Conservation (phyloP, 768 basidiomycete species). For the Podaxis mareebaensis region DNA sequence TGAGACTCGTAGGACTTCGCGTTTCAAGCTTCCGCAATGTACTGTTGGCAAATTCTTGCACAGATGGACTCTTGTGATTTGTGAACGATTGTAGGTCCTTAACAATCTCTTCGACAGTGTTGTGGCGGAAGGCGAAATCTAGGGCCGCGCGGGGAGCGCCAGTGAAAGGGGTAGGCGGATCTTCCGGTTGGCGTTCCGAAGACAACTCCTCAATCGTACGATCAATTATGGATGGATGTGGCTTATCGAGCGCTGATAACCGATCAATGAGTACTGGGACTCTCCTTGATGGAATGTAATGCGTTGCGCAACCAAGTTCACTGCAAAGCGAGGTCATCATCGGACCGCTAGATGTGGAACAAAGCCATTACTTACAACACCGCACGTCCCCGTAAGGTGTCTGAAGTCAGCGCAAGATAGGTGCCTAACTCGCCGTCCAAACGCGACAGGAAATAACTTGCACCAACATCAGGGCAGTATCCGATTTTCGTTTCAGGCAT, state of each 20-base stretch:
- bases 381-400: constrained; percentile 70
- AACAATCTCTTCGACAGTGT: constrained; percentile 73
- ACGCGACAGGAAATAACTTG: constrained; percentile 83
- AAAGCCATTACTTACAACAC: constrained; percentile 69
- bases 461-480: constrained; percentile 92
- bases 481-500: constrained; percentile 98
- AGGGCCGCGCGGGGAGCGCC: constrained; percentile 74
- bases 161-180: constrained; percentile 50
- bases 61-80: constrained; percentile 38
- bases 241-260: constrained; percentile 57
- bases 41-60: constrained; percentile 72
- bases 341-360: constrained; percentile 6
- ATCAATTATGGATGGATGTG: constrained; percentile 39
- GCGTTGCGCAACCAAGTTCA: constrained; percentile 92
- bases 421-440: constrained; percentile 92
- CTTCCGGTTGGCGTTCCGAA: constrained; percentile 63
- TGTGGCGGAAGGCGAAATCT: constrained; percentile 74
- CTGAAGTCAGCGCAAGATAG: constrained; percentile 88
- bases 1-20: constrained; percentile 90
- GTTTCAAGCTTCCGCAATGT: constrained; percentile 63
- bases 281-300: constrained; percentile 80
- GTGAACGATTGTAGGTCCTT: constrained; percentile 48
- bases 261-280: constrained; percentile 71
- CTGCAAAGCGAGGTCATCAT: constrained; percentile 39
- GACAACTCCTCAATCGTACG: constrained; percentile 72